These are phyloP conservation scores for Meredithiella fracta DNA, from an alignment of 2,329 filamentous ascomycete species.

Conservation along the genomic window DNA sequence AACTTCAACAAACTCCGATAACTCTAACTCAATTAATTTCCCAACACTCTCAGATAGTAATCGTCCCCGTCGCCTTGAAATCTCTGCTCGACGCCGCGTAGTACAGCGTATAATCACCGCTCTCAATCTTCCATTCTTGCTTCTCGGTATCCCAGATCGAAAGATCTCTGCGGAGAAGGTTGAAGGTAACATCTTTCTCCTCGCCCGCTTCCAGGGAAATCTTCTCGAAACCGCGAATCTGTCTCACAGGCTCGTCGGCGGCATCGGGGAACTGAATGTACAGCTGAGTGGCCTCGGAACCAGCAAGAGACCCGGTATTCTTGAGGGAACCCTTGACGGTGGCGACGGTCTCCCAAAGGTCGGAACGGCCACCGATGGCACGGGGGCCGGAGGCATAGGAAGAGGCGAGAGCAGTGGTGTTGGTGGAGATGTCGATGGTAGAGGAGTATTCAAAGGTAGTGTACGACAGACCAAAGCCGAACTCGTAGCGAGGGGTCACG, in stretches of 20 bases:
- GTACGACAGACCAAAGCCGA: slow-evolving; percentile 40
- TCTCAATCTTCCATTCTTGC: slow-evolving; percentile 42
- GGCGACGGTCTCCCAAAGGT: slow-evolving; percentile 36
- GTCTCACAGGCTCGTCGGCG: slow-evolving; percentile 39
- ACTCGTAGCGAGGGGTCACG: slow-evolving; percentile 35
- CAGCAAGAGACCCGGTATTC: slow-evolving; percentile 34
- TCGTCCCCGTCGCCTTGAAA: slow-evolving; percentile 11
- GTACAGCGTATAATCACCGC: slow-evolving; percentile 27
- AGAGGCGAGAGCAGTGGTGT: slow-evolving; percentile 23
- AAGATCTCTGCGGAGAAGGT: slow-evolving; percentile 44
- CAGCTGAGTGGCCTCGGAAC: slow-evolving; percentile 36
- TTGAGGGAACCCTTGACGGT: slow-evolving; percentile 29
- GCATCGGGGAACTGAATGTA: slow-evolving; percentile 31
- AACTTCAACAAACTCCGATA: not conserved
- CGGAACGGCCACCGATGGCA: slow-evolving; percentile 34
- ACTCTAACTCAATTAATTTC: not conserved
- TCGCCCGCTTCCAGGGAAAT: slow-evolving; percentile 30
- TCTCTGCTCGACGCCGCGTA: slow-evolving; percentile 34
- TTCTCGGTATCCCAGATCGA: slow-evolving; percentile 46
- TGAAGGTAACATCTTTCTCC: slow-evolving; percentile 30
- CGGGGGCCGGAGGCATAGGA: slow-evolving; percentile 18
- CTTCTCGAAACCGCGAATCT: slow-evolving; percentile 52
- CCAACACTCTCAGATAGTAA: slow-evolving; percentile 2
- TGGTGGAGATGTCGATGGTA: slow-evolving; percentile 24
- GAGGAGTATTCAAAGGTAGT: slow-evolving; percentile 34